Percentiles rank a stretch among this genome's conserved stretches.
Conservation (phyloP, 257 asterid genomes). For the Cruciata laevipes region DNA sequence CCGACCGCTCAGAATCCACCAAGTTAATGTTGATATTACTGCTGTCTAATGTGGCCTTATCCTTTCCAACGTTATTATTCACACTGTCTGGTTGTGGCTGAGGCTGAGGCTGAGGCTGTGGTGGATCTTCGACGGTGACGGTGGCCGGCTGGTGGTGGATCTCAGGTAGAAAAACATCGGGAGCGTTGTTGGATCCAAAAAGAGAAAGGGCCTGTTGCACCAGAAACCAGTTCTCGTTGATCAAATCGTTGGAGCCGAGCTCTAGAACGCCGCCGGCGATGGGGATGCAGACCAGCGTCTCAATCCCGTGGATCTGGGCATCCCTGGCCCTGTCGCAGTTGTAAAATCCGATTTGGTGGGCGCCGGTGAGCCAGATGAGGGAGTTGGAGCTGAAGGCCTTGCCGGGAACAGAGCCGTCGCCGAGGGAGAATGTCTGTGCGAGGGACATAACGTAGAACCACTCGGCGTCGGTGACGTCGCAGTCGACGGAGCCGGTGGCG, state of each 20-base stretch:
- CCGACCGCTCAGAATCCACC: conserved; percentile 23
- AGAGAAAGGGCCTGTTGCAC: conserved; percentile 42
- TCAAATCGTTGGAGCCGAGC: conserved; percentile 48
- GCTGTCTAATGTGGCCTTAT: not conserved
- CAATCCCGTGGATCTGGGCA: conserved; percentile 68
- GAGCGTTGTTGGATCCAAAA: conserved; percentile 22
- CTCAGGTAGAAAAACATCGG: not conserved
- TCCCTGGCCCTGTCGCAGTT: conserved; percentile 63
- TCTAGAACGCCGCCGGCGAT: conserved; percentile 52
- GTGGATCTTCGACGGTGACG: not conserved
- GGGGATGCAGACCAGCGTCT: conserved; percentile 64
- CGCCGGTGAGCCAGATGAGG: conserved; percentile 59
- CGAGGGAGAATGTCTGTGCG: conserved; percentile 45
- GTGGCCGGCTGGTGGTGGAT: not conserved
- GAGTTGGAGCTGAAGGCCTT: conserved; percentile 53
- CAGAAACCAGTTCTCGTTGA: conserved; percentile 44
- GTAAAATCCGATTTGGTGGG: conserved; percentile 43
- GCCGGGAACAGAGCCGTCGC: conserved; percentile 42
- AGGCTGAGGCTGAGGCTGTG: not conserved
- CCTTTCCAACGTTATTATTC: not conserved
- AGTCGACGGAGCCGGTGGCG: conserved; percentile 14
- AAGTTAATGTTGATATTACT: not conserved
- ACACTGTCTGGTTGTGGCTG: not conserved
- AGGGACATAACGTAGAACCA: conserved; percentile 86
- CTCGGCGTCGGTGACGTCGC: conserved; percentile 62